Conservation (phyloP, 176 grass and related monocot genomes). For the Ensete ventricosum region DNA sequence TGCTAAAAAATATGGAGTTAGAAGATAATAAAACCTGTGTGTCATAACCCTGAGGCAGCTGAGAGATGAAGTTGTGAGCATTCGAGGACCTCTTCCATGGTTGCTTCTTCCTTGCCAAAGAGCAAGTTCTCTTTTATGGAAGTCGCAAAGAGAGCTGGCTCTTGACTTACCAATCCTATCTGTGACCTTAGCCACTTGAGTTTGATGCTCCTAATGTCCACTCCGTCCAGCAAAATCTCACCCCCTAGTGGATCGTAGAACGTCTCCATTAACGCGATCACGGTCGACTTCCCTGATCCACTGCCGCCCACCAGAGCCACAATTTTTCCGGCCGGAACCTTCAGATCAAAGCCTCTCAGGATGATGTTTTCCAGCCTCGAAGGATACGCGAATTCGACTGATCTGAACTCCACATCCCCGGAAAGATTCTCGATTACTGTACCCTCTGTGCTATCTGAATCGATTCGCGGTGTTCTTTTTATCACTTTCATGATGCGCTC, state of each 20-base stretch:
- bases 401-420: conserved; percentile 1
- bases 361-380: not conserved
- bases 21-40: conserved; percentile 4
- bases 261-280: not conserved
- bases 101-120: conserved; percentile 39
- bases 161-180: conserved; percentile 50
- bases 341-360: not conserved
- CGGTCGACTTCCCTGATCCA: conserved; percentile 5
- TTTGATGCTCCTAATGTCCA: conserved; percentile 30
- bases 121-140: conserved; percentile 46
- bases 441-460: not conserved
- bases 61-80: conserved; percentile 42
- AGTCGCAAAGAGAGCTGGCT: conserved; percentile 44
- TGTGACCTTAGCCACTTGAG: conserved; percentile 29
- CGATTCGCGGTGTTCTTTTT: not conserved
- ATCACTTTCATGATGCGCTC: conserved; percentile 9
- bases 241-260: conserved; percentile 14
- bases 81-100: conserved; percentile 43
- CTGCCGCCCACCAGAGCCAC: conserved; percentile 5
- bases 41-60: conserved; percentile 32
- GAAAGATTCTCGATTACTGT: not conserved
- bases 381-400: not conserved
- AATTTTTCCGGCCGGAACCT: not conserved
- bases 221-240: conserved; percentile 27
- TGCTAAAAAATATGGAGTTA: no score